A percentile compares a stretch with the other conserved stretches of the same genome.
Evolutionary conservation across 2,329 filamentous ascomycete species (phyloP).

Genomic region (Colletotrichum sp.): DNA sequence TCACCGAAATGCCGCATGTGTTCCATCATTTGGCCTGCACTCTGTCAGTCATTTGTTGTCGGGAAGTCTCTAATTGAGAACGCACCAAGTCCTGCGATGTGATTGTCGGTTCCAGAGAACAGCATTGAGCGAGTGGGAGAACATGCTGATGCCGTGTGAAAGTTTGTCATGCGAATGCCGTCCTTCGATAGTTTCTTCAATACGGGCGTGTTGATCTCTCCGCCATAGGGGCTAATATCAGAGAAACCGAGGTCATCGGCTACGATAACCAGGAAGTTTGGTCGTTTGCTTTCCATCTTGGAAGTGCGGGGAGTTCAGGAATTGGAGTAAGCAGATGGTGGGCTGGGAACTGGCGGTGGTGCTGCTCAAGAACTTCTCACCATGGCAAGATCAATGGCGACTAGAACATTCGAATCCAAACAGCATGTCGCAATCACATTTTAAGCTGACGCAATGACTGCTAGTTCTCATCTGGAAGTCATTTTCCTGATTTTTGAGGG

Average conservation of each 20-base stretch:
- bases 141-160: constrained; percentile 64
- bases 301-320: background rate
- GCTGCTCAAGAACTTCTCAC: background rate
- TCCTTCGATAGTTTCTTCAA: constrained; percentile 45
- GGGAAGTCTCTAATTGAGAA: background rate
- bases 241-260: constrained; percentile 39
- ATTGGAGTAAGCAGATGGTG: background rate
- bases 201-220: constrained; percentile 36
- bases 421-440: background rate
- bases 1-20: constrained; percentile 11
- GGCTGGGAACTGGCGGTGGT: background rate
- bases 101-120: constrained; percentile 64
- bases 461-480: background rate
- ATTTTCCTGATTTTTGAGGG: background rate
- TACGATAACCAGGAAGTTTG: constrained; percentile 38
- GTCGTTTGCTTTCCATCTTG: constrained; percentile 20
- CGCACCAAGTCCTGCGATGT: constrained; percentile 54
- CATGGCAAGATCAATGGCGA: no score
- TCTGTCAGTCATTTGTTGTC: background rate
- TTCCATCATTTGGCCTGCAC: constrained; percentile 50
- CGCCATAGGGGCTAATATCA: constrained; percentile 34
- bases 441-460: background rate
- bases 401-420: background rate
- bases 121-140: constrained; percentile 65
- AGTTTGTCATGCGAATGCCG: constrained; percentile 60